A percentile compares a stretch with the other conserved stretches of the same genome.
Conservation (phyloP, 352 stramenopile genomes). For the Thraustochytrium sp. region DNA sequence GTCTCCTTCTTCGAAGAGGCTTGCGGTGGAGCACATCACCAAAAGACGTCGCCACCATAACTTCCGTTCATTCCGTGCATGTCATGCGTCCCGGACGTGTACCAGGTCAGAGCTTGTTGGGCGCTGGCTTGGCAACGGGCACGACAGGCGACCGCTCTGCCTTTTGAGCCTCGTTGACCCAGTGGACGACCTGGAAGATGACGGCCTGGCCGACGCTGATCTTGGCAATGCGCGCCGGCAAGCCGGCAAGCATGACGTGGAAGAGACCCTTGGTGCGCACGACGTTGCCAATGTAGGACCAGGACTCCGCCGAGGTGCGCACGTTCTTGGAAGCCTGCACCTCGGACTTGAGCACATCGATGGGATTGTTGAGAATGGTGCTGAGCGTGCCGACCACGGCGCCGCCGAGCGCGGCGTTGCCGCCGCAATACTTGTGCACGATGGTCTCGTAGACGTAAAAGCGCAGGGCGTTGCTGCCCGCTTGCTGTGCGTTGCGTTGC, state of each 20-base stretch:
- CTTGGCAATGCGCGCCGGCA: conserved; percentile 28
- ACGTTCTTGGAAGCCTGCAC: background rate
- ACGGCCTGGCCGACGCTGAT: conserved; percentile 41
- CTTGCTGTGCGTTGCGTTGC: too few species aligned
- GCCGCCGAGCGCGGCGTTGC: conserved; percentile 4
- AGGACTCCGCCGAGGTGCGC: background rate
- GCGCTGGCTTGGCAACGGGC: too few species aligned
- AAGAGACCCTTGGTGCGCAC: background rate
- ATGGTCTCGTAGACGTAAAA: conserved; percentile 21
- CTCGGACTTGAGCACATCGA: conserved; percentile 41
- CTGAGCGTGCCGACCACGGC: conserved; percentile 12
- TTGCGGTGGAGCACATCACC: too few species aligned
- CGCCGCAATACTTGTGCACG: conserved; percentile 17
- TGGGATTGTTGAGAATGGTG: conserved; percentile 37
- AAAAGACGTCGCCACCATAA: too few species aligned
- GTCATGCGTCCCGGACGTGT: too few species aligned
- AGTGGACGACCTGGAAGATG: conserved; percentile 41
- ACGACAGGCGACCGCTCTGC: too few species aligned
- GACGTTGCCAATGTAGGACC: background rate
- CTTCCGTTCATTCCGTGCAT: too few species aligned
- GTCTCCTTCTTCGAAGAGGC: too few species aligned
- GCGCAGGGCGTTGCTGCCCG: background rate
- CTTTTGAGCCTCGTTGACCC: background rate
- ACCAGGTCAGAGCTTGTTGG: too few species aligned
- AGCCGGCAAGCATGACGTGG: conserved; percentile 10